Conservation (phyloP, 2,329 filamentous ascomycete species). For the Neonectria faginata region DNA sequence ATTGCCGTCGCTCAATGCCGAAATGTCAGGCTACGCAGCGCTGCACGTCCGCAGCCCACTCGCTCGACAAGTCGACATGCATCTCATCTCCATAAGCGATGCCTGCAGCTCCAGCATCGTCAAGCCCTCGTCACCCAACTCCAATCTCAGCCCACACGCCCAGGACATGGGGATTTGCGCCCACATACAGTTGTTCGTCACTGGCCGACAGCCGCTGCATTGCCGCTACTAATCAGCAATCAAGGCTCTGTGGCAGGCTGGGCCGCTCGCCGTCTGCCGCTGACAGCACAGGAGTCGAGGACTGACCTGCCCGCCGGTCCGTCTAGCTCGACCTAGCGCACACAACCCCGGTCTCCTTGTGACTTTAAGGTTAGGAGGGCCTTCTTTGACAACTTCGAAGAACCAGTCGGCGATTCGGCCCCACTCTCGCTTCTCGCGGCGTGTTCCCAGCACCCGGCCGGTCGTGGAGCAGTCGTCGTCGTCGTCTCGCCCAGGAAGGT, state of each 20-base stretch:
- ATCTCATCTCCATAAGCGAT: slow-evolving; percentile 27
- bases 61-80: slow-evolving; percentile 17
- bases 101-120: slow-evolving; percentile 35
- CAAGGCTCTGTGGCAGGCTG: not conserved
- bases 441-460: slow-evolving; percentile 39
- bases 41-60: slow-evolving; percentile 4
- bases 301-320: not conserved
- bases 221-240: not conserved
- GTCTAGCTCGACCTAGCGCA: slow-evolving; percentile 20
- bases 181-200: not conserved
- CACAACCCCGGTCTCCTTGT: slow-evolving; percentile 18
- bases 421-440: slow-evolving; percentile 37
- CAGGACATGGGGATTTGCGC: slow-evolving; percentile 32
- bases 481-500: slow-evolving; percentile 16
- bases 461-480: slow-evolving; percentile 32
- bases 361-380: slow-evolving; percentile 26
- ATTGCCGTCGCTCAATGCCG: slow-evolving; percentile 19
- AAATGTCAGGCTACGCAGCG: slow-evolving; percentile 17
- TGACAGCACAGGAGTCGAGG: not conserved
- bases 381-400: slow-evolving; percentile 16
- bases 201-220: not conserved
- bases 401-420: slow-evolving; percentile 33
- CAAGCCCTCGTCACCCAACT: slow-evolving; percentile 42
- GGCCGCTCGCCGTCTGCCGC: not conserved
- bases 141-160: slow-evolving; percentile 46